These are phyloP conservation scores for Phytophthora megakarya DNA, from an alignment of 352 stramenopile genomes.

Conservation along the genomic window DNA sequence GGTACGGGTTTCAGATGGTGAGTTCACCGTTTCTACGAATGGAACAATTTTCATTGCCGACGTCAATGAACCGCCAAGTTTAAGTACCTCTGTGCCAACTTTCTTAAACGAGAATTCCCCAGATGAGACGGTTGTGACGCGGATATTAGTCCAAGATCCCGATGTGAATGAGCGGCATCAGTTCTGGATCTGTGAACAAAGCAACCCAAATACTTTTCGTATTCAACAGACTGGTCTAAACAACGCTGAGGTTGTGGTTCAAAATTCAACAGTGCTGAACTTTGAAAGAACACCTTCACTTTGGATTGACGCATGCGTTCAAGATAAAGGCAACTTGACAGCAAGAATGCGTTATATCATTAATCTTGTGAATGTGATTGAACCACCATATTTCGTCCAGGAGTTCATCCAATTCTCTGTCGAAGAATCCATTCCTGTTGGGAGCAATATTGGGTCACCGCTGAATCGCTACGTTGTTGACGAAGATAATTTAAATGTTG, in stretches of 20 bases:
- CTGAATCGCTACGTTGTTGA: slow-evolving; percentile 25
- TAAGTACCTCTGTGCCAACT: not conserved
- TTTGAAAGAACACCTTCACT: slow-evolving; percentile 42
- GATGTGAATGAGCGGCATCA: slow-evolving; percentile 41
- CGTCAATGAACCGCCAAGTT: slow-evolving; percentile 47
- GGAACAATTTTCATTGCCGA: slow-evolving; percentile 39
- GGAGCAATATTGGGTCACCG: slow-evolving; percentile 9
- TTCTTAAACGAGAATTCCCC: slow-evolving; percentile 28
- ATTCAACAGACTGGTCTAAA: slow-evolving; percentile 25
- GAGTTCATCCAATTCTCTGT: slow-evolving; percentile 33
- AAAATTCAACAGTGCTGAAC: slow-evolving; percentile 42
- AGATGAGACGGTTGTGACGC: slow-evolving; percentile 20
- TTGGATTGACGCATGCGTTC: slow-evolving; percentile 57
- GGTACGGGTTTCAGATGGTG: slow-evolving; percentile 43
- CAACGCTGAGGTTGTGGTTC: slow-evolving; percentile 37
- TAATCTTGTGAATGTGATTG: slow-evolving; percentile 53
- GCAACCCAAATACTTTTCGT: slow-evolving; percentile 35
- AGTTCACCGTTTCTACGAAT: slow-evolving; percentile 21
- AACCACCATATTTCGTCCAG: slow-evolving; percentile 46
- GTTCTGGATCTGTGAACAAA: slow-evolving; percentile 59
- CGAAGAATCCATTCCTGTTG: slow-evolving; percentile 33
- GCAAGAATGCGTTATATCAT: slow-evolving; percentile 31
- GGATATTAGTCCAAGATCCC: slow-evolving; percentile 39
- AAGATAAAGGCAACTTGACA: slow-evolving; percentile 40
- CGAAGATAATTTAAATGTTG: slow-evolving; percentile 28